Evolutionary conservation across 2,329 filamentous ascomycete genomes (phyloP), one percentile per base, ranked within the genome.

Genomic region (Fusarium robinianum): DNA sequence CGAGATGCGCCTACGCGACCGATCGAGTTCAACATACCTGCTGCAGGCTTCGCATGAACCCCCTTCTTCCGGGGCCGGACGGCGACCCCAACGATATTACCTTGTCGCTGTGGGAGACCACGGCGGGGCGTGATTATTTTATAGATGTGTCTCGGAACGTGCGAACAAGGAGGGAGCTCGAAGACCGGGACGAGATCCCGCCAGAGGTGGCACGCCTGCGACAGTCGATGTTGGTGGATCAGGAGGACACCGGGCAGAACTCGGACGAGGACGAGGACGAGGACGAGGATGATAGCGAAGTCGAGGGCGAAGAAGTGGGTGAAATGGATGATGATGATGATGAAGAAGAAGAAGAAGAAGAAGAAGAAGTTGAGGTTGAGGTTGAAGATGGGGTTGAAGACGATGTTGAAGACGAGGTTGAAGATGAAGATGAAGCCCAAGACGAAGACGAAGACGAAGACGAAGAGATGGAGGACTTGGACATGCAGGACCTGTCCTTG

Each of bases 1-100:
- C 41, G 14, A 43, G 35, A 39, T 56, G 53, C 15, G 47, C 49
- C 19, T 54, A 51, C 30, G 51, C 51, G 2, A 41, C 34, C 8
- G 50, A 54, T 14, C 43, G 41, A 21, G 41, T 44, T 3, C 35
- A 22, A 5, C 53, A 56, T n/a, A 54, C 44, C 3, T 56, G 53
- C 26, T 56, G 53, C 45, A 49, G 30, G n/a, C 42, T 48, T 11
- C 43, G 49, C n/a, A 39, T 16, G 27, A 53, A 53, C 17, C 49
- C 42, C n/a, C 7, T 41, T n/a, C 42, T 53, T n/a, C 46, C 49
- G 6, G 42, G 41, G 3, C 31, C 42, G 9, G 21, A 43, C 9
- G 42, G 42, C 11, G 36, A 47, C 14, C 39, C 37, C 7, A 15
- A 36, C 24, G 49, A 53, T 24, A 10, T 27, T 3, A 35, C 38